Base-by-base conservation (phyloP, 305 asterid species). In the Fraxinus greggii region DNA sequence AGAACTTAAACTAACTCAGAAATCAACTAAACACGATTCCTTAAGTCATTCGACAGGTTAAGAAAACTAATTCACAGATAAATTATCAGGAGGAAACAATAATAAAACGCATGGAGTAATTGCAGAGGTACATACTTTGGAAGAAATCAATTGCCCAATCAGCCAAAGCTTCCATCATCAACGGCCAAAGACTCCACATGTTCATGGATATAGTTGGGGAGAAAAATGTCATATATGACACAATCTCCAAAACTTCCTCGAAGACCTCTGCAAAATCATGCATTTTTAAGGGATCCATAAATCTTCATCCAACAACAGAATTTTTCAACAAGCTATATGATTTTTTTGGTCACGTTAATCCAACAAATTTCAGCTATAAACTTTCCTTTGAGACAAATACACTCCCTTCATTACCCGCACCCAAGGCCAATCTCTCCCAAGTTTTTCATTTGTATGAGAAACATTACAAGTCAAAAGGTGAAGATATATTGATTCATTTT, bases 141-240 rank as follows among this genome's bases (percentile, higher is more conserved):
- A 94, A 95, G 90, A 92, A 95, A 85, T 95, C 98, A 79, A 97
- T 93, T 77, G 99, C 98, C 98, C 99, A 97, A 69, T 97, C 98
- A 84, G 95, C 92, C 86, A 97, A 86, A 5, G 98, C 93, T 84
- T 93, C 94, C 90, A 95, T 95, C 95, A 97, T 89, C 81, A 95
- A 90, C 31, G 98, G 97, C 99, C 99, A 97, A 21, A 97, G 97
- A 84, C 93, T 92, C 99, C 99, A 97, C 98, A 97, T 95, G 45
- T 93, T 98, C 90, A 92, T 78, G 78, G 99, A 95, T 87, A 97
- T 92, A 75, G 92, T 89, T 21, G 99, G 99, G 5, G 98, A 90
- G 88, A 91, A 97, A 85, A 95, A 95, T 65, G 99, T 95, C 97
- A 93, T 93, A 85, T 95, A 97, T 3, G 99, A 95, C 70, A 95